These are phyloP conservation scores for Thelonectria discophora DNA, from an alignment of 2,329 filamentous ascomycete species.

Conservation along the genomic window DNA sequence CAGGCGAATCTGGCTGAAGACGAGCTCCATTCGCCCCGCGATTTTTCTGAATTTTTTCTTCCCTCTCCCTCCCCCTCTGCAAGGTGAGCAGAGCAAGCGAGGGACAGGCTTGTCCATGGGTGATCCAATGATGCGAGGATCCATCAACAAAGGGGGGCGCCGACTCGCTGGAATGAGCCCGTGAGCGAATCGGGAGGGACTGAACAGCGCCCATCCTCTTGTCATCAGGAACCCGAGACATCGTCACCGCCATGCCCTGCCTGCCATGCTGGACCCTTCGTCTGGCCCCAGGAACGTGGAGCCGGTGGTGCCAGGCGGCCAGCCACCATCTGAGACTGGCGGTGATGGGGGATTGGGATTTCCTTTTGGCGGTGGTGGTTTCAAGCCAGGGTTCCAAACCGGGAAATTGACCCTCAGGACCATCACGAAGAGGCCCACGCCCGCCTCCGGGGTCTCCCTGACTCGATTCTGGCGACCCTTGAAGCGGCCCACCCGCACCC, in stretches of 20 bases:
- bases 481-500: constrained; percentile 39
- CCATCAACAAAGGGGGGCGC: background rate
- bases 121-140: constrained; percentile 7
- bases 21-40: background rate
- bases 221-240: constrained; percentile 43
- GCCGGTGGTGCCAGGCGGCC: constrained; percentile 35
- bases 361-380: constrained; percentile 31
- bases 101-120: constrained; percentile 1
- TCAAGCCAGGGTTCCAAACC: constrained; percentile 35
- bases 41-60: background rate
- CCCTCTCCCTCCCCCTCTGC: background rate
- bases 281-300: constrained; percentile 36
- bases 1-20: constrained; percentile 1
- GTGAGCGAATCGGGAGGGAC: constrained; percentile 16
- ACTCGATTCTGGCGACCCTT: constrained; percentile 36
- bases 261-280: constrained; percentile 32
- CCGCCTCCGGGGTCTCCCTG: constrained; percentile 29
- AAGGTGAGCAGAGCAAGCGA: constrained; percentile 3
- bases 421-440: constrained; percentile 32
- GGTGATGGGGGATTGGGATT: constrained; percentile 31
- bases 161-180: background rate
- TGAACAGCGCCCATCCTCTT: constrained; percentile 18
- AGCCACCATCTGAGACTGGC: constrained; percentile 42
- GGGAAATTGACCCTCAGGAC: constrained; percentile 33
- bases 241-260: constrained; percentile 38